Evolutionary conservation across 345 rosid genomes (phyloP).

Genomic region (Lumnitzera racemosa): DNA sequence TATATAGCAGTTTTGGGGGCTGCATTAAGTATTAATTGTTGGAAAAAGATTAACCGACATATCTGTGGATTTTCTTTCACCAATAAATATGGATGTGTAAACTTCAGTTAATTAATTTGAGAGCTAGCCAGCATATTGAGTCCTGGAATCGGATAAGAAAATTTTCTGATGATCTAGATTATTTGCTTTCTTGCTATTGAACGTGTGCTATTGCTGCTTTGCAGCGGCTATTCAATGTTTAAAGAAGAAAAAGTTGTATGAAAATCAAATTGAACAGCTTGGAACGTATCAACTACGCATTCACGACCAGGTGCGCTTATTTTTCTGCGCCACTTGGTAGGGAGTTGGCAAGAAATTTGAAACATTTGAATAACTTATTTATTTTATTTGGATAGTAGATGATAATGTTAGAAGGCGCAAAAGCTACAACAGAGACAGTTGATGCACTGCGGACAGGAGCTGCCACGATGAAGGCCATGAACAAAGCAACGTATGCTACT

Average conservation of each 20-base stretch:
- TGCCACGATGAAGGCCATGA: constrained; percentile 42
- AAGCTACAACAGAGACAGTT: constrained; percentile 43
- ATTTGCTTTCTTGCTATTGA: neutral
- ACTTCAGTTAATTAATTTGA: too few species aligned
- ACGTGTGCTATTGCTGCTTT: neutral
- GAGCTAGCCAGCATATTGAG: too few species aligned
- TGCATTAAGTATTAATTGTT: too few species aligned
- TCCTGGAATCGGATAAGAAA: too few species aligned
- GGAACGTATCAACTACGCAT: constrained; percentile 36
- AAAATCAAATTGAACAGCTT: constrained; percentile 38
- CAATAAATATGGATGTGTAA: too few species aligned
- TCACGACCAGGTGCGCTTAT: constrained; percentile 30
- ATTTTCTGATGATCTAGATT: neutral
- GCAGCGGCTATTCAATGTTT: constrained; percentile 42
- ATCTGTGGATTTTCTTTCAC: too few species aligned
- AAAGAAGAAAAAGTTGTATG: constrained; percentile 38
- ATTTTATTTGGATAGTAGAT: constrained; percentile 17
- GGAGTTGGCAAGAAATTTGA: neutral
- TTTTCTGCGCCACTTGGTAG: neutral
- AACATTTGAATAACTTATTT: neutral
- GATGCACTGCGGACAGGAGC: constrained; percentile 46
- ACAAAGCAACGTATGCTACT: constrained; percentile 34
- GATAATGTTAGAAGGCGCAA: constrained; percentile 43
- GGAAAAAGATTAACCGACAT: too few species aligned
- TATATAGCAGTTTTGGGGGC: too few species aligned